Conservation (phyloP, 306 rosid species). For the Gillenia trifoliata region DNA sequence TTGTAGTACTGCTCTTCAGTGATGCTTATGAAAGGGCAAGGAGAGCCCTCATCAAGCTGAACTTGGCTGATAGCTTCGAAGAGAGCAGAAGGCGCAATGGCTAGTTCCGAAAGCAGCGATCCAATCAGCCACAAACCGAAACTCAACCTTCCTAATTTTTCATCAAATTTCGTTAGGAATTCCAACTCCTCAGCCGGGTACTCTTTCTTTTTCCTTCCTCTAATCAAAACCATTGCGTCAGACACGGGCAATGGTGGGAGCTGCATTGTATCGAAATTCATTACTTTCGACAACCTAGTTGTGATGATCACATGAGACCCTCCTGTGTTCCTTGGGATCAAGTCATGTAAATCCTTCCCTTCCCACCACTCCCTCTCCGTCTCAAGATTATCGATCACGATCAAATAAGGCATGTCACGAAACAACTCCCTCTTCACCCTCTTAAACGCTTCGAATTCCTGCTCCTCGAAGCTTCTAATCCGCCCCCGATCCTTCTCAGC, state of each 20-base stretch:
- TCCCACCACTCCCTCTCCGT: slow-evolving; percentile 86
- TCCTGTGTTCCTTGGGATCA: slow-evolving; percentile 74
- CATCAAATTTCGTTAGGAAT: slow-evolving; percentile 47
- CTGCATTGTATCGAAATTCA: slow-evolving; percentile 58
- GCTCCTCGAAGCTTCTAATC: slow-evolving; percentile 82
- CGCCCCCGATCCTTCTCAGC: slow-evolving; percentile 67
- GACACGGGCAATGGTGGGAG: slow-evolving; percentile 52
- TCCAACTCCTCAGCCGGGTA: slow-evolving; percentile 56
- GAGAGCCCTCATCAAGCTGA: slow-evolving; percentile 42
- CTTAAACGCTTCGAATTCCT: slow-evolving; percentile 81
- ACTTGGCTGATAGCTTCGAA: slow-evolving; percentile 60
- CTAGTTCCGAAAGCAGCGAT: slow-evolving; percentile 65
- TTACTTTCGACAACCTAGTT: slow-evolving; percentile 52
- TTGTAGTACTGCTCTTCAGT: slow-evolving; percentile 66
- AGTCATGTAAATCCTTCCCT: slow-evolving; percentile 66
- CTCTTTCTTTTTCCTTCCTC: slow-evolving; percentile 69
- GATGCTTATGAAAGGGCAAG: slow-evolving; percentile 41
- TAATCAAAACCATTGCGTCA: slow-evolving; percentile 67
- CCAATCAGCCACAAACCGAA: slow-evolving; percentile 71
- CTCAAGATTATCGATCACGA: slow-evolving; percentile 84
- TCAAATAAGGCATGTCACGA: slow-evolving; percentile 71
- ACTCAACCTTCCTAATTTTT: slow-evolving; percentile 67
- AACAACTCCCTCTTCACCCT: slow-evolving; percentile 77
- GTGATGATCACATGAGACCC: slow-evolving; percentile 82
- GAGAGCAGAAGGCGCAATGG: slow-evolving; percentile 53